Evolutionary conservation across 805 yeast genomes (phyloP).

Genomic region (Candida insectalens): DNA sequence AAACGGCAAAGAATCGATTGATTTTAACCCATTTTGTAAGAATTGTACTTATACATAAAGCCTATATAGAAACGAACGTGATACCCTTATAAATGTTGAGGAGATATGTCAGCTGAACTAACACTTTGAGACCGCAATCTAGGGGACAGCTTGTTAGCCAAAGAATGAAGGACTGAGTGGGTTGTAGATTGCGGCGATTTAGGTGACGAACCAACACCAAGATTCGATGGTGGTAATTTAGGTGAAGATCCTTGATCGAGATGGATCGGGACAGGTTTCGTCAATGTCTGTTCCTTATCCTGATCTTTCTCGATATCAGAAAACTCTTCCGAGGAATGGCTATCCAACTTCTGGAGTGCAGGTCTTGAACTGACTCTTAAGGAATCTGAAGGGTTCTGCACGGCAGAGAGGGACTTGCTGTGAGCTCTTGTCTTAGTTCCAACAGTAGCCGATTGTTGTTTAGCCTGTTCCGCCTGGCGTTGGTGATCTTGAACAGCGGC

Average conservation of each 20-base stretch:
- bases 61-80: neutral
- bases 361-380: no score
- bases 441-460: neutral
- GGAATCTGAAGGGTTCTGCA: constrained; percentile 32
- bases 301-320: neutral
- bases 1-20: constrained; percentile 4
- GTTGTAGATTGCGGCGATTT: constrained; percentile 2
- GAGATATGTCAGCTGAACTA: neutral
- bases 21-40: no score
- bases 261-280: no score
- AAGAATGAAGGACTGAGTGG: constrained; percentile 6
- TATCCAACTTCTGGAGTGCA: no score
- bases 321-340: neutral
- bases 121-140: constrained; percentile 1
- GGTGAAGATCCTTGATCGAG: no score
- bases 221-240: no score
- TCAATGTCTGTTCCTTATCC: neutral
- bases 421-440: constrained; percentile 18
- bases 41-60: no score
- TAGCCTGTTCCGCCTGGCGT: constrained; percentile 2
- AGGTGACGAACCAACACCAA: no score
- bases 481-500: constrained; percentile 8
- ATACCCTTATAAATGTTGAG: constrained; percentile 4
- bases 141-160: constrained; percentile 6
- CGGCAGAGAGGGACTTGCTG: constrained; percentile 35